These are phyloP conservation scores for Aspergillus bridgeri DNA, from an alignment of 495 filamentous ascomycete genomes.

Conservation along the genomic window DNA sequence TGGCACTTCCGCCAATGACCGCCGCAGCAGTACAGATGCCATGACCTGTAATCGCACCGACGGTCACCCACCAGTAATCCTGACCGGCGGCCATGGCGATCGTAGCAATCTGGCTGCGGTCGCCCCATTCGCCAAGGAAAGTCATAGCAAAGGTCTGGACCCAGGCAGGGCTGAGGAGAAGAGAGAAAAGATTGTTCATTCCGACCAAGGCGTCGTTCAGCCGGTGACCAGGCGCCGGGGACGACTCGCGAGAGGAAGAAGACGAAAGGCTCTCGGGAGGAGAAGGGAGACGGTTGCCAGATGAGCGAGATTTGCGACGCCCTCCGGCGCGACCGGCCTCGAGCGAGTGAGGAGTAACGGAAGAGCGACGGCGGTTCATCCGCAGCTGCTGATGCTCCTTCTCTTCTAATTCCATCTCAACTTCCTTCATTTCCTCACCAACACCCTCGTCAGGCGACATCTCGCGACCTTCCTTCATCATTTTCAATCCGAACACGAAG, in stretches of 20 bases:
- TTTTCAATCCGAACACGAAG: conserved; percentile 79
- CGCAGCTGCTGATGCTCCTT: conserved; percentile 69
- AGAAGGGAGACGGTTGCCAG: conserved; percentile 48
- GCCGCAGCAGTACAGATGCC: conserved; percentile 85
- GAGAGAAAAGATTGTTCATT: conserved; percentile 78
- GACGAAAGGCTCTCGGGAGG: conserved; percentile 54
- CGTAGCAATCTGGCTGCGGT: conserved; percentile 95
- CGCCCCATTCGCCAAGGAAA: conserved; percentile 97
- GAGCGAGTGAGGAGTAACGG: conserved; percentile 48
- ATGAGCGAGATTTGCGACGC: conserved; percentile 44
- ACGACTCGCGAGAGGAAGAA: conserved; percentile 55
- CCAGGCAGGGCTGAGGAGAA: conserved; percentile 92
- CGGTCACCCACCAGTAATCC: conserved; percentile 98
- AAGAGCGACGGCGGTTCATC: conserved; percentile 51
- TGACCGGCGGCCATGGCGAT: conserved; percentile 98
- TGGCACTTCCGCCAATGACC: conserved; percentile 88
- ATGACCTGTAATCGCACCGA: conserved; percentile 85
- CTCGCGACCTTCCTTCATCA: conserved; percentile 81
- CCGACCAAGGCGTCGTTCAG: conserved; percentile 51
- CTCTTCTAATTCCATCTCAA: conserved; percentile 91
- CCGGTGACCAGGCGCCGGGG: conserved; percentile 43
- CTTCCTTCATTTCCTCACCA: conserved; percentile 92
- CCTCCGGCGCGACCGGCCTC: conserved; percentile 45
- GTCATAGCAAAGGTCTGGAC: conserved; percentile 99
- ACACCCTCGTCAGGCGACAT: conserved; percentile 89